Evolutionary conservation across 768 basidiomycete species (phyloP).

Genomic region (Thelephora aurantiotincta): DNA sequence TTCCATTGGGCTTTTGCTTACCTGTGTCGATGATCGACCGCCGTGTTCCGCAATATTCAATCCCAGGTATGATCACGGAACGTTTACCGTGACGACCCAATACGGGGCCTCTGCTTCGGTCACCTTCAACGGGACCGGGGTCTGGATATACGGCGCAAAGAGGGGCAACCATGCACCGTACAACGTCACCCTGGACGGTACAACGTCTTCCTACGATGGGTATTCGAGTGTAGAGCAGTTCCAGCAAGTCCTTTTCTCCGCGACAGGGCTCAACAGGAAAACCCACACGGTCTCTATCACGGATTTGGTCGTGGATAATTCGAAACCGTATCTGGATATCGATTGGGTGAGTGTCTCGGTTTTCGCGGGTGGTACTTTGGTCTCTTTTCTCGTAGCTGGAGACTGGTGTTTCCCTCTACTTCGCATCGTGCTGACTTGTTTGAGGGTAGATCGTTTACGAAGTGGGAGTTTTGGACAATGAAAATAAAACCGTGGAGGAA

Average conservation of each 20-base stretch:
- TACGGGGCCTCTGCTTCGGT: conserved; percentile 36
- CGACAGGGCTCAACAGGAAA: neutral
- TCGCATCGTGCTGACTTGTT: no score
- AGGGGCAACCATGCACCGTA: conserved; percentile 34
- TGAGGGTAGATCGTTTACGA: neutral
- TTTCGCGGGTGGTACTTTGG: neutral
- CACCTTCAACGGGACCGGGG: conserved; percentile 39
- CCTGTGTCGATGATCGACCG: neutral
- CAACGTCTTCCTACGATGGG: neutral
- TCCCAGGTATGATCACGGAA: neutral
- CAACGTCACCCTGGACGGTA: conserved; percentile 29
- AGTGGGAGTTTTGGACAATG: neutral
- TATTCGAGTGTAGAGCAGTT: neutral
- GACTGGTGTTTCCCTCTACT: no score
- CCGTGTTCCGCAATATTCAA: neutral
- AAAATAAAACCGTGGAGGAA: neutral
- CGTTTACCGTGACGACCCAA: conserved; percentile 12
- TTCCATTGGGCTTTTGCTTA: neutral
- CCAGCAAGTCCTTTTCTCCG: neutral
- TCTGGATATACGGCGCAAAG: conserved; percentile 35
- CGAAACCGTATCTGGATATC: neutral
- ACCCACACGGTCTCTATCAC: neutral
- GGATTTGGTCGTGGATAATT: neutral
- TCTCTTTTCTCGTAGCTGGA: neutral
- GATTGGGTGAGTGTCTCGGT: neutral